A percentile compares a stretch with the other conserved stretches of the same genome.
These are phyloP conservation scores for Gossypium anomalum DNA, from an alignment of 345 rosid species.

Conservation along the genomic window DNA sequence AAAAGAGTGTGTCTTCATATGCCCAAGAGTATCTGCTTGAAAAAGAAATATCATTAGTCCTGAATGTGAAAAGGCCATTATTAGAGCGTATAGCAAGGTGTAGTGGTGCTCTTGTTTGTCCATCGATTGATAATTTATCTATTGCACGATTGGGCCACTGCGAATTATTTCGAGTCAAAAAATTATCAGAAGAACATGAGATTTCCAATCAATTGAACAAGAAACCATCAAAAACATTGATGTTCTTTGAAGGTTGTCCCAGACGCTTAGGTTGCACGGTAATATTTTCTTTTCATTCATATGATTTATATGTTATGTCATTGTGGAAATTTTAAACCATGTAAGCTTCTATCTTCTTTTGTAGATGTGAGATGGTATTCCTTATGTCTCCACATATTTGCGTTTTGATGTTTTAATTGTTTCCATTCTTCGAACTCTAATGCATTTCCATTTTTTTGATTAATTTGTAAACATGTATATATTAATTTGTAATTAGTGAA, in stretches of 20 bases:
- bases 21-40: conserved; percentile 75
- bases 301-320: background rate
- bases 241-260: conserved; percentile 99
- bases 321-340: background rate
- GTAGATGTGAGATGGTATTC: background rate
- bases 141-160: conserved; percentile 69
- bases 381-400: background rate
- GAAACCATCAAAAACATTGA: conserved; percentile 78
- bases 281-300: conserved; percentile 22
- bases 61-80: conserved; percentile 74
- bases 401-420: background rate
- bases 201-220: conserved; percentile 50
- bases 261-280: conserved; percentile 99
- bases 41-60: conserved; percentile 90
- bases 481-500: background rate
- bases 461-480: background rate
- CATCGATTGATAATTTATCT: conserved; percentile 64
- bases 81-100: conserved; percentile 88
- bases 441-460: background rate
- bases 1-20: conserved; percentile 89
- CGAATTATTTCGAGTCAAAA: conserved; percentile 73
- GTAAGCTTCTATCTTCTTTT: background rate
- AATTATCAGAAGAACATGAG: conserved; percentile 77
- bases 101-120: conserved; percentile 74
- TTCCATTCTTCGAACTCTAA: background rate